Base-by-base conservation (phyloP, 345 rosid genomes). In the Acer saccharum region DNA sequence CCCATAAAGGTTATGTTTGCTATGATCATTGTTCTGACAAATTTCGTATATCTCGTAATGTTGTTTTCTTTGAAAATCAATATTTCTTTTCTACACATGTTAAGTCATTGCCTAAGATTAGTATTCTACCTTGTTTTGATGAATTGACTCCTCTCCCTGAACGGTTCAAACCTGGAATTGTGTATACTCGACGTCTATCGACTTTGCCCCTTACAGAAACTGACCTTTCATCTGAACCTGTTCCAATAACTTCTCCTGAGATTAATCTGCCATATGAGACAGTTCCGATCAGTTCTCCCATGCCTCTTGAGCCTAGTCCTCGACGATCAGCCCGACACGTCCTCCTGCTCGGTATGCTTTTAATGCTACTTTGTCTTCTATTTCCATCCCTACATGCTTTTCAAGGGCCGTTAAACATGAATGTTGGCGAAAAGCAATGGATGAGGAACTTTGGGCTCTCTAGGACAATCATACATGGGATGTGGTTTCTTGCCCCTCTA, bases 401-500 rank as follows among this genome's bases (percentile, higher is more conserved):
- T 63, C 10, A 18, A 0, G 12, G 16, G 66, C 58, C 0, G 0
- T 21, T 32, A 54, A 50, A 7, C 55, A 67, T 65, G 54, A 66
- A 0, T 67, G 72, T 67, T 66, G 54, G 72, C 7, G 13, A 0
- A 2, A 5, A 8, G 65, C 39, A 0, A 65, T 76, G 72, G 7
- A 66, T 0, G 23, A 67, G 3, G 65, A 76, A 20, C 35, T 75
- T 48, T 48, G 46, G 35, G 78, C 78, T 48, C 78, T 75, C 65
- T 0, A 65, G 2, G 71, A 46, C 12, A 46, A 46, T 46, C 50
- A 46, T 2, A 46, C 50, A 9, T 46, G 50, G 13, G 50, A 46
- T 46, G 3, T 46, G 12, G 13, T 9, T 10, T 2, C 14, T 68
- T 32, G 68, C 67, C 12, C 58, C 18, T 10, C 14, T 9, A 46